Conservation (phyloP, 768 basidiomycete species). For the Dictyophora rubrovolvata region DNA sequence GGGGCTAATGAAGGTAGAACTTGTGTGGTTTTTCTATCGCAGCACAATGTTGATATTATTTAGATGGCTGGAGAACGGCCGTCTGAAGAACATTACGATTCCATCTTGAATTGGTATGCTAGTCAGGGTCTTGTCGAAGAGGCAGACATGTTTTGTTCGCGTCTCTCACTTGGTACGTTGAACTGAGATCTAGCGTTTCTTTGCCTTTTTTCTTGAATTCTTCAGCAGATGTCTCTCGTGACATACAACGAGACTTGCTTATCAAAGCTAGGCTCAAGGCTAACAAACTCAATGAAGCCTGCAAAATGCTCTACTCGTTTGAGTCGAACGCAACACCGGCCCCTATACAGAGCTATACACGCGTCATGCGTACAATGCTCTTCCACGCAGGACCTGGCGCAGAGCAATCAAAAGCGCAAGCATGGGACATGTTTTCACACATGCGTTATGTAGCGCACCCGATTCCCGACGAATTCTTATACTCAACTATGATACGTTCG, state of each 20-base stretch:
- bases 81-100: conserved; percentile 35
- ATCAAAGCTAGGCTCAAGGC: conserved; percentile 55
- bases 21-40: not conserved
- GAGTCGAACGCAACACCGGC: conserved; percentile 54
- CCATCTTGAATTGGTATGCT: conserved; percentile 41
- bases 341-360: conserved; percentile 66
- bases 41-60: not conserved
- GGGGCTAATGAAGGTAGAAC: conserved; percentile 39
- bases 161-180: conserved; percentile 33
- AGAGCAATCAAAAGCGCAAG: conserved; percentile 51
- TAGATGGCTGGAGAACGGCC: conserved; percentile 34
- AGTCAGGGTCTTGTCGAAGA: conserved; percentile 32
- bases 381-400: conserved; percentile 27
- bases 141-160: conserved; percentile 36
- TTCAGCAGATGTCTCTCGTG: conserved; percentile 29
- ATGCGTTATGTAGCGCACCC: conserved; percentile 95
- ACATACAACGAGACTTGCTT: conserved; percentile 58
- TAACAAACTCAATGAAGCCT: conserved; percentile 40
- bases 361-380: conserved; percentile 51
- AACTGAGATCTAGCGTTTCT: not conserved
- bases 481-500: conserved; percentile 78
- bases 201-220: conserved; percentile 9
- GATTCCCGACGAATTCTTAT: conserved; percentile 58
- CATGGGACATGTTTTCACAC: conserved; percentile 91
- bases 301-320: conserved; percentile 60